Evolutionary conservation across 2,329 filamentous ascomycete genomes (phyloP).

Genomic region (Sphaerulina vaccinii): DNA sequence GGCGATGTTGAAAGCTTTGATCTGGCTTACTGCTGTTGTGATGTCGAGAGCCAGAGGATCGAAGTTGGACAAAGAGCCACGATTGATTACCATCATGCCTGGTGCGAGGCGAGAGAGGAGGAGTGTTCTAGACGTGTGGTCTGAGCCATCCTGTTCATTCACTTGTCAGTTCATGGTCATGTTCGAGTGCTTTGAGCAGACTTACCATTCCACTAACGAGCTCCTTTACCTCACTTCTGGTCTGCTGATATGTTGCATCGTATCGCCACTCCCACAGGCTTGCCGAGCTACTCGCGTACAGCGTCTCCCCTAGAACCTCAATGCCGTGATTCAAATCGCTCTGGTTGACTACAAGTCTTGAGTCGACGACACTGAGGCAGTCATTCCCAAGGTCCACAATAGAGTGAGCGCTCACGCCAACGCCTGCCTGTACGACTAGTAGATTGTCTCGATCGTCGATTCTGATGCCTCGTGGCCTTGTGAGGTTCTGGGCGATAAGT

Average conservation of each 20-base stretch:
- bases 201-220: slow-evolving; percentile 61
- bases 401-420: slow-evolving; percentile 29
- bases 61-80: slow-evolving; percentile 63
- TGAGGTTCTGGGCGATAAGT: slow-evolving; percentile 48
- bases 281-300: slow-evolving; percentile 57
- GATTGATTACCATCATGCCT: slow-evolving; percentile 61
- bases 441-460: slow-evolving; percentile 51
- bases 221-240: slow-evolving; percentile 50
- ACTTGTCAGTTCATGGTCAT: neutral
- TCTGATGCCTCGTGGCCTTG: slow-evolving; percentile 46
- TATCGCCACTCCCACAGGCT: slow-evolving; percentile 67
- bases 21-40: slow-evolving; percentile 61
- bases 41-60: slow-evolving; percentile 55
- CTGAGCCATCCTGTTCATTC: slow-evolving; percentile 43
- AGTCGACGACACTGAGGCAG: slow-evolving; percentile 28
- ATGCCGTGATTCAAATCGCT: slow-evolving; percentile 53
- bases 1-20: slow-evolving; percentile 61
- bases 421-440: slow-evolving; percentile 48
- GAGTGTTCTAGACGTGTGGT: slow-evolving; percentile 67
- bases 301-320: slow-evolving; percentile 46
- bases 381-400: slow-evolving; percentile 25
- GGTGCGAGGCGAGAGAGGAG: slow-evolving; percentile 57
- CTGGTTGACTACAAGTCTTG: slow-evolving; percentile 32
- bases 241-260: slow-evolving; percentile 42
- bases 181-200: too few relatives aligned